phyloP scores from a whole-genome alignment of 2,329 filamentous ascomycete species.

The Byssothecium circinans region DNA sequence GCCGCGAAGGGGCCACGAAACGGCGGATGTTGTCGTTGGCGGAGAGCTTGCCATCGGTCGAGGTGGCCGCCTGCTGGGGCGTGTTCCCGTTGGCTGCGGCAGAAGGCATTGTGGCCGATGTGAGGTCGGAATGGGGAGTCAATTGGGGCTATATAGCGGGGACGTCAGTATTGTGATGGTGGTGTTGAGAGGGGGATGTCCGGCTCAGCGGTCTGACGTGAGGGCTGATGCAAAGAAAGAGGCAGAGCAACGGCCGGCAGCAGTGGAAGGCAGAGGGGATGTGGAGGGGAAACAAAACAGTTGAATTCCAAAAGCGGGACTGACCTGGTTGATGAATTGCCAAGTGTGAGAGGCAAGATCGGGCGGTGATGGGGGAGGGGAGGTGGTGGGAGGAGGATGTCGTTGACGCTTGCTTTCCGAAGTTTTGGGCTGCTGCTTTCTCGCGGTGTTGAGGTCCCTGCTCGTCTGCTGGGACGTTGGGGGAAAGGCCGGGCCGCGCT shows the following conservation, averaged over 20 bases:
- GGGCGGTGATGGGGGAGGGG: constrained; percentile 25
- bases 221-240: constrained; percentile 16
- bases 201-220: constrained; percentile 28
- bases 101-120: constrained; percentile 48
- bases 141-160: constrained; percentile 10
- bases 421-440: constrained; percentile 28
- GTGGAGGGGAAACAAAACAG: no score
- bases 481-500: constrained; percentile 28
- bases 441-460: constrained; percentile 38
- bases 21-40: constrained; percentile 99
- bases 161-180: constrained; percentile 5
- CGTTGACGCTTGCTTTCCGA: constrained; percentile 22
- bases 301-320: no score
- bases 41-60: constrained; percentile 53
- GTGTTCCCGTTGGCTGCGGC: constrained; percentile 41
- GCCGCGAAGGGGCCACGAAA: constrained; percentile 89
- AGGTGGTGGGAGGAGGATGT: constrained; percentile 23
- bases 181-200: constrained; percentile 6
- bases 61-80: constrained; percentile 34
- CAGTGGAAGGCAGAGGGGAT: not conserved
- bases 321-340: constrained; percentile 32
- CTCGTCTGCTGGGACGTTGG: constrained; percentile 31
- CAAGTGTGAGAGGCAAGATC: constrained; percentile 19
- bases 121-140: constrained; percentile 16
- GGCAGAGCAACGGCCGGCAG: constrained; percentile 22